phyloP scores from a whole-genome alignment of 2,329 filamentous ascomycete genomes.

The Atkinsonella hypoxylon region DNA sequence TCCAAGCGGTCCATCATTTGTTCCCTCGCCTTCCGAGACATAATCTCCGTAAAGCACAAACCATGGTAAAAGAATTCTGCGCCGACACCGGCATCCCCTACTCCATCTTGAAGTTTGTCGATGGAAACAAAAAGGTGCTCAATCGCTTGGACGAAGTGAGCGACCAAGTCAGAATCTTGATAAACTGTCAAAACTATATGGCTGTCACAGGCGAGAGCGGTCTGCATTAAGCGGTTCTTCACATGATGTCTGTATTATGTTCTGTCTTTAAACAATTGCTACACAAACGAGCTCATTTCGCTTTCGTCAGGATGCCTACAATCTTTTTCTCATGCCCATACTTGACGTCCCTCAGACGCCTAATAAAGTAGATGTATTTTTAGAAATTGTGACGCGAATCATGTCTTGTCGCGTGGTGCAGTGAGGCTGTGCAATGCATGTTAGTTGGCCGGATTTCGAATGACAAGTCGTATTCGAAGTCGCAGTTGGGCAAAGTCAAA shows the following conservation, averaged over 20 bases:
- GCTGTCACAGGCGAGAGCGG: conserved; percentile 34
- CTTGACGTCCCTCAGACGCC: neutral
- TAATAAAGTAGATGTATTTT: neutral
- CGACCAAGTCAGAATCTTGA: conserved; percentile 47
- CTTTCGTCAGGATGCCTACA: neutral
- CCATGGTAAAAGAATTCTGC: conserved; percentile 50
- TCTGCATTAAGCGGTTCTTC: conserved; percentile 11
- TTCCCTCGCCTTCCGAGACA: conserved; percentile 58
- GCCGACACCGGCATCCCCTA: conserved; percentile 53
- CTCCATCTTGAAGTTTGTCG: conserved; percentile 46
- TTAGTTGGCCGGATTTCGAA: no score
- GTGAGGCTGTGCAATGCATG: no score
- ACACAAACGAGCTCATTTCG: neutral
- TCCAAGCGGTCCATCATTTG: conserved; percentile 60
- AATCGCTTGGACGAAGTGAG: conserved; percentile 42
- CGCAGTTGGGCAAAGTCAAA: no score
- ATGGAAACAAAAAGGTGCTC: conserved; percentile 45
- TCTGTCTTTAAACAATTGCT: neutral
- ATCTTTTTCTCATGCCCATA: neutral
- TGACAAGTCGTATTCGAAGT: no score
- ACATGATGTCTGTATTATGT: neutral
- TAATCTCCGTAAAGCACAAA: conserved; percentile 50
- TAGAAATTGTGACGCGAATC: no score
- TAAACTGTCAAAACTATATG: conserved; percentile 43
- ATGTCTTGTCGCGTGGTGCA: no score